Base-by-base conservation (phyloP, 2,329 filamentous ascomycete species). In the Cytospora schulzeri region DNA sequence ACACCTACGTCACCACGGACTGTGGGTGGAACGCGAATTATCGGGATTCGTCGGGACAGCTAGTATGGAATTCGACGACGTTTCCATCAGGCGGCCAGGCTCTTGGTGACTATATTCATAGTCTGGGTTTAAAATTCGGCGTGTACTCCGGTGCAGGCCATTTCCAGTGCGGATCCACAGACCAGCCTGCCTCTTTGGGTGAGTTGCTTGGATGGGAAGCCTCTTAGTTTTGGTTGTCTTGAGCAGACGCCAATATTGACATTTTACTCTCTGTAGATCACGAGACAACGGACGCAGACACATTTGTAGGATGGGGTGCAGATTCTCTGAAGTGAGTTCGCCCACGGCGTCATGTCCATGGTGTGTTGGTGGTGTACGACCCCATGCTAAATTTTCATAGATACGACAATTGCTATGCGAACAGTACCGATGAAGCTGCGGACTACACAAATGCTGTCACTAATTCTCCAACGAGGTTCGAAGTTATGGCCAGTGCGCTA, bases 1-100 rank as follows among this genome's bases (percentile, higher is more conserved):
- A 89, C 69, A 78, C 75, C 1, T 81, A 82, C 62, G 81, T 87
- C 35, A 85, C 83, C 0, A 79, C 80, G 0, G 86, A 88, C 68
- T 88, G 85, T 61, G 85, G 86, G 0, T 88, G 85, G 86, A 79
- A 75, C 26, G 70, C 74, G 0, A 69, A 68, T 19, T 71, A 76
- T 9, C 73, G 79, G 4, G 76, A 81, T 45, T 70, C 74, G 0
- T 72, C 83, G 12, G 81, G 80, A 1, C 76, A 76, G 24, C 73
- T 85, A 3, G 79, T 81, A 15, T 86, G 81, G 79, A 83, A 86
- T 62, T 68, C 72, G 8, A 77, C 72, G 0, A 69, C 79, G 1
- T 86, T 86, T 33, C 84, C 84, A 0, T 80, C 80, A 0, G 82
- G 80, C 0, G 77, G 83, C 19, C 77, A 76, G 26, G 81, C 78